Evolutionary conservation across 805 yeast species (phyloP).

Genomic region (Scheffersomyces spartinae): DNA sequence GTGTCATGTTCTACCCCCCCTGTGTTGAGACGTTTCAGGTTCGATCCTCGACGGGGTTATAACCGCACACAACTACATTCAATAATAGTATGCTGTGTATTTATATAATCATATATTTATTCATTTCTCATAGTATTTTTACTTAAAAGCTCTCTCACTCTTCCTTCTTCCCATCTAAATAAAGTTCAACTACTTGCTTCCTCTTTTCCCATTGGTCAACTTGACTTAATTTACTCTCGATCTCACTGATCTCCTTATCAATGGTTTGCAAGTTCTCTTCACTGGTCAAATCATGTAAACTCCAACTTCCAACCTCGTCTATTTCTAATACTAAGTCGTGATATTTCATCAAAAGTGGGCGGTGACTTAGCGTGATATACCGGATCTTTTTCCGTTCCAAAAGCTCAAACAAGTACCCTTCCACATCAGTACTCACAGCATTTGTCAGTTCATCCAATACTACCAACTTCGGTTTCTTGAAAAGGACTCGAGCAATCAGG

Average conservation of each 20-base stretch:
- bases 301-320: constrained; percentile 34
- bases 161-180: constrained; percentile 33
- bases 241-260: constrained; percentile 63
- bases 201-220: constrained; percentile 51
- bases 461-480: constrained; percentile 71
- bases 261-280: constrained; percentile 55
- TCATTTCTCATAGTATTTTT: too few species aligned
- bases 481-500: constrained; percentile 76
- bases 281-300: constrained; percentile 51
- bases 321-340: constrained; percentile 70
- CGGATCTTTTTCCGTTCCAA: constrained; percentile 62
- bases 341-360: constrained; percentile 75
- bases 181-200: constrained; percentile 42
- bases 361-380: constrained; percentile 70
- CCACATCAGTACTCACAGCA: constrained; percentile 84
- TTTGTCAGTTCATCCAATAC: constrained; percentile 90
- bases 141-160: too few species aligned
- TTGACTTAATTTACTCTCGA: constrained; percentile 47
- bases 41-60: too few species aligned
- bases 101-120: too few species aligned
- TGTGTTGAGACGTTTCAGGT: too few species aligned
- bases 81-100: too few species aligned
- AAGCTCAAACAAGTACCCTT: constrained; percentile 72
- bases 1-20: too few species aligned
- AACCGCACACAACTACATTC: too few species aligned